Percentiles rank a stretch among this genome's conserved stretches.
Evolutionary conservation across 2,329 filamentous ascomycete genomes (phyloP).

Genomic region (Alternaria solani): DNA sequence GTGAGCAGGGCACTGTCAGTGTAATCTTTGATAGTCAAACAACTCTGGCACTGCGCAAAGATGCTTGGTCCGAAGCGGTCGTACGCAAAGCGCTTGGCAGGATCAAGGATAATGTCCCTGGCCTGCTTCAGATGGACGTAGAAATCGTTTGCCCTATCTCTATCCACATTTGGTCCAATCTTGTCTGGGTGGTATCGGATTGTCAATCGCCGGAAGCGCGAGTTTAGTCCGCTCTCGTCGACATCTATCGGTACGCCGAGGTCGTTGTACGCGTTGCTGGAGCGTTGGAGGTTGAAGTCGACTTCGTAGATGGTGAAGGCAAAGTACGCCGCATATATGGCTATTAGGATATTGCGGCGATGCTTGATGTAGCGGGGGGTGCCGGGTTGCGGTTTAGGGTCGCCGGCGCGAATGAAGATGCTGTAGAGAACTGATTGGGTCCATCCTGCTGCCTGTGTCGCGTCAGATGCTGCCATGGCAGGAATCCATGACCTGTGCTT

Average conservation of each 20-base stretch:
- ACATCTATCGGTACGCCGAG: conserved; percentile 75
- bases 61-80: conserved; percentile 80
- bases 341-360: conserved; percentile 81
- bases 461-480: conserved; percentile 22
- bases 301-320: conserved; percentile 93
- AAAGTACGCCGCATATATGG: conserved; percentile 84
- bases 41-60: conserved; percentile 61
- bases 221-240: conserved; percentile 80
- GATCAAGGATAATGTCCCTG: conserved; percentile 86
- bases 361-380: conserved; percentile 74
- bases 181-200: conserved; percentile 86
- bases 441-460: conserved; percentile 42
- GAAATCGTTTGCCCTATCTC: conserved; percentile 54
- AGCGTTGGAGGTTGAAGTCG: conserved; percentile 76
- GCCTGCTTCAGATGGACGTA: conserved; percentile 87
- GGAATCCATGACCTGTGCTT: not conserved
- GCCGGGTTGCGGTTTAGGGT: conserved; percentile 75
- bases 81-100: conserved; percentile 79
- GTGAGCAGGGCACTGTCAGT: conserved; percentile 67
- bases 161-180: conserved; percentile 49
- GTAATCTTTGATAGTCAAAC: conserved; percentile 75
- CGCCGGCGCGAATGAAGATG: conserved; percentile 87
- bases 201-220: conserved; percentile 75
- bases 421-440: conserved; percentile 84
- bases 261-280: conserved; percentile 79